Evolutionary conservation across 495 filamentous ascomycete species (phyloP).

Genomic region (Apodospora peruviana): DNA sequence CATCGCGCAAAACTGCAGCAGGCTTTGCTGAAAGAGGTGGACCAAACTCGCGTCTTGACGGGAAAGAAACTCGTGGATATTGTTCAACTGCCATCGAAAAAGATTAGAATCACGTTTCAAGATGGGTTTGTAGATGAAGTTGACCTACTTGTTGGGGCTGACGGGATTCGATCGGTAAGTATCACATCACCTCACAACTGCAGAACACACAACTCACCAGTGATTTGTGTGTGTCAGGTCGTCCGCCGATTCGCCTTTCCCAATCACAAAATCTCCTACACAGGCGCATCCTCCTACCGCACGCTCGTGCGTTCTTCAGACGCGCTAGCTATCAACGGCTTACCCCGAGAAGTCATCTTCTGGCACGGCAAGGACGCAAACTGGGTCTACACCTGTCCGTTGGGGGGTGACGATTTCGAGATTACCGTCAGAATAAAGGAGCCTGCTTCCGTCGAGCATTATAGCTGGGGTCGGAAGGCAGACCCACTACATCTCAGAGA

Average conservation of each 20-base stretch:
- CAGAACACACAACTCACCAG: too few species aligned
- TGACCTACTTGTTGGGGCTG: conserved; percentile 48
- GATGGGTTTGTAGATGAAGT: conserved; percentile 32
- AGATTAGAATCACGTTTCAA: conserved; percentile 24
- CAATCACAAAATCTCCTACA: not conserved
- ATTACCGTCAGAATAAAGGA: not conserved
- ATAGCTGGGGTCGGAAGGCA: not conserved
- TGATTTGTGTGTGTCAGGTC: not conserved
- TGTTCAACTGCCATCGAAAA: conserved; percentile 20
- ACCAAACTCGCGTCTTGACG: conserved; percentile 31
- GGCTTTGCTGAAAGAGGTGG: conserved; percentile 33
- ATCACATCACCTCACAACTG: too few species aligned
- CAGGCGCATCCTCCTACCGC: not conserved
- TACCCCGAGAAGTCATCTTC: not conserved
- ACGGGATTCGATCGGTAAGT: conserved; percentile 48
- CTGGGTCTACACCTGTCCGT: not conserved
- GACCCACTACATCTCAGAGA: not conserved
- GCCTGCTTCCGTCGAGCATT: too few species aligned
- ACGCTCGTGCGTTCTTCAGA: not conserved
- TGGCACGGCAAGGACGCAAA: not conserved
- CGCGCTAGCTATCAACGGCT: not conserved
- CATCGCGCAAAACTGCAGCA: conserved; percentile 24
- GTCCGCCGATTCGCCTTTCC: not conserved
- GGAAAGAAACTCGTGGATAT: conserved; percentile 32
- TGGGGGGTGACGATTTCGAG: not conserved